phyloP scores from a whole-genome alignment of 805 yeast genomes.

The Tetrapisispora taiwanensis region DNA sequence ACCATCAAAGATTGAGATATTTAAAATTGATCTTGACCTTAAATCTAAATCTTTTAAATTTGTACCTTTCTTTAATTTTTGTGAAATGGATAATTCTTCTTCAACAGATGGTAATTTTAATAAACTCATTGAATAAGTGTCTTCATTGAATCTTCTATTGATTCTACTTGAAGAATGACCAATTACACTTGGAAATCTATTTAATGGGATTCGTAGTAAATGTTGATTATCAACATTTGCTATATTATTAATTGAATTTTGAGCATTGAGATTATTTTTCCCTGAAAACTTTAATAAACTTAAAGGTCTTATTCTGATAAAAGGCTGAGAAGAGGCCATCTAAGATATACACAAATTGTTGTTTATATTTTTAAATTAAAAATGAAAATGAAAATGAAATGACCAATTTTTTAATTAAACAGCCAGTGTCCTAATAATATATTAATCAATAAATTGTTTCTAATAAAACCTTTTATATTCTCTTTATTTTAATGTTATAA shows the following conservation, averaged over 20 bases:
- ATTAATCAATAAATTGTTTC: too few relatives aligned
- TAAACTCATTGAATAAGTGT: constrained; percentile 58
- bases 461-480: too few relatives aligned
- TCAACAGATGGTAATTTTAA: constrained; percentile 35
- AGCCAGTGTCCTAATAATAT: too few relatives aligned
- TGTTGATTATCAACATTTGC: background rate
- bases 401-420: too few relatives aligned
- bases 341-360: too few relatives aligned
- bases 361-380: too few relatives aligned
- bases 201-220: constrained; percentile 18
- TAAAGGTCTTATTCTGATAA: constrained; percentile 16
- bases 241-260: too few relatives aligned
- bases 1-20: constrained; percentile 79
- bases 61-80: constrained; percentile 1
- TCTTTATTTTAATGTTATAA: too few relatives aligned
- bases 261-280: background rate
- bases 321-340: constrained; percentile 20
- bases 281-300: constrained; percentile 6
- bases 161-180: constrained; percentile 77
- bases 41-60: constrained; percentile 8
- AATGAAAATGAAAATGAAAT: too few relatives aligned
- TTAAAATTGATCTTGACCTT: constrained; percentile 39
- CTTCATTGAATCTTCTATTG: constrained; percentile 73
- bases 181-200: constrained; percentile 31
- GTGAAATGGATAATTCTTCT: constrained; percentile 16